Evolutionary conservation across 75 land plant species (phyloP).

Genomic region (Cupressus sempervirens): DNA sequence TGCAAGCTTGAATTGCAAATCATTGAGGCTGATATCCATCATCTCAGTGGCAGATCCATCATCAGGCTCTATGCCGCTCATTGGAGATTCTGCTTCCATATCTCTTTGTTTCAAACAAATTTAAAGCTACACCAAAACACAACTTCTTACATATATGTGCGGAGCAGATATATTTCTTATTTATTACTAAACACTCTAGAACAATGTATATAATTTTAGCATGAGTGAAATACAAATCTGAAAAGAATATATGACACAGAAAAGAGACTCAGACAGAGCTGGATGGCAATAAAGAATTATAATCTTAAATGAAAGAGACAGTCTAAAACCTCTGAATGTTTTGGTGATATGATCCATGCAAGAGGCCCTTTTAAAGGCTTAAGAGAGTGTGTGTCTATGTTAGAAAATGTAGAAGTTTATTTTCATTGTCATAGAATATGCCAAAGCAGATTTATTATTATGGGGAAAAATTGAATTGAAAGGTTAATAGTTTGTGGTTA

Average conservation of each 20-base stretch:
- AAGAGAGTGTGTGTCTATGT: not conserved
- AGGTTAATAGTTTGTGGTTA: not conserved
- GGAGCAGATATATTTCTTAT: not conserved
- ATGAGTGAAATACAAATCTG: not conserved
- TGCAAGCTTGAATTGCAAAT: constrained; percentile 36
- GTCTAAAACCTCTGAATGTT: not conserved
- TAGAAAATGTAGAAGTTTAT: not conserved
- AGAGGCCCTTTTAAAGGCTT: not conserved
- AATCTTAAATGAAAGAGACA: not conserved
- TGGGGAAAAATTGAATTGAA: not conserved
- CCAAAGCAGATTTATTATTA: not conserved
- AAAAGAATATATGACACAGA: not conserved
- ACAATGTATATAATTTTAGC: not conserved
- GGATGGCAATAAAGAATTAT: not conserved
- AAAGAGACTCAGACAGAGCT: not conserved
- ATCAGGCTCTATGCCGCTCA: not conserved
- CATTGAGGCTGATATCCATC: constrained; percentile 30
- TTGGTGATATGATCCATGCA: not conserved
- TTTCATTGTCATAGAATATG: not conserved
- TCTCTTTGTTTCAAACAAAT: not conserved
- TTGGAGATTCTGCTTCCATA: not conserved
- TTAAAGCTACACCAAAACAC: not conserved
- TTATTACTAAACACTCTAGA: not conserved
- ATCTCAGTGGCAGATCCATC: constrained; percentile 3
- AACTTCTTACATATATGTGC: not conserved